Evolutionary conservation across 345 rosid species (phyloP).

Genomic region (Eucalyptus coolabah): DNA sequence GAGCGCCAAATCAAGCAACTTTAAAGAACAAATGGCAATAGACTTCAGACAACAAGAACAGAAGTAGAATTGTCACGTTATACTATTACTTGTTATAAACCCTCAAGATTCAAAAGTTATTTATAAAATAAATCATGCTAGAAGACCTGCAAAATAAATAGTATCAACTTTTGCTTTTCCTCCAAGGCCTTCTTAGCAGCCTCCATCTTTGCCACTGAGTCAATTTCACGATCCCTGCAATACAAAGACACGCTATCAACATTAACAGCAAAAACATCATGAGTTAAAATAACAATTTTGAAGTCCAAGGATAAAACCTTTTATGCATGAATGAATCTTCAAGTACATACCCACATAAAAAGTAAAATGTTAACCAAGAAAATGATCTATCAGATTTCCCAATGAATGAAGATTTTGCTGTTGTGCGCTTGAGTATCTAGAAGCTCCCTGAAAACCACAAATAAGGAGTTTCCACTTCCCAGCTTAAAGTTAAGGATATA

Average conservation of each 20-base stretch:
- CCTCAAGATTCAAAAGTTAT: background rate
- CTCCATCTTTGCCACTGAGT: conserved; percentile 74
- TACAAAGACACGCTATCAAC: background rate
- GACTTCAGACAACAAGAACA: background rate
- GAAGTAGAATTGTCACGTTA: background rate
- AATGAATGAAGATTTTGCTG: background rate
- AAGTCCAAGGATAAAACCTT: background rate
- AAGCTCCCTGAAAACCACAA: background rate
- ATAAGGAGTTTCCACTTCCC: background rate
- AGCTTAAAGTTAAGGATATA: background rate
- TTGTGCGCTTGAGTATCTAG: background rate
- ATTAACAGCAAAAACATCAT: background rate
- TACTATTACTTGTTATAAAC: background rate
- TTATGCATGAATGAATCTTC: background rate
- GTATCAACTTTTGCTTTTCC: conserved; percentile 56
- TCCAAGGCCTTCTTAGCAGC: conserved; percentile 85
- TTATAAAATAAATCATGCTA: background rate
- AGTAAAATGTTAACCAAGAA: background rate
- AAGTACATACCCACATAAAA: background rate
- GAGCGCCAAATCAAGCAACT: background rate
- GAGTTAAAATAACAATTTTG: background rate
- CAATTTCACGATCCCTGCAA: conserved; percentile 39
- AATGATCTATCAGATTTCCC: background rate
- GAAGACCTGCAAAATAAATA: background rate
- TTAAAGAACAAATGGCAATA: background rate